A percentile compares a stretch with the other conserved stretches of the same genome.
phyloP scores from a whole-genome alignment of 2,329 filamentous ascomycete genomes.

The Aspergillus udagawae region DNA sequence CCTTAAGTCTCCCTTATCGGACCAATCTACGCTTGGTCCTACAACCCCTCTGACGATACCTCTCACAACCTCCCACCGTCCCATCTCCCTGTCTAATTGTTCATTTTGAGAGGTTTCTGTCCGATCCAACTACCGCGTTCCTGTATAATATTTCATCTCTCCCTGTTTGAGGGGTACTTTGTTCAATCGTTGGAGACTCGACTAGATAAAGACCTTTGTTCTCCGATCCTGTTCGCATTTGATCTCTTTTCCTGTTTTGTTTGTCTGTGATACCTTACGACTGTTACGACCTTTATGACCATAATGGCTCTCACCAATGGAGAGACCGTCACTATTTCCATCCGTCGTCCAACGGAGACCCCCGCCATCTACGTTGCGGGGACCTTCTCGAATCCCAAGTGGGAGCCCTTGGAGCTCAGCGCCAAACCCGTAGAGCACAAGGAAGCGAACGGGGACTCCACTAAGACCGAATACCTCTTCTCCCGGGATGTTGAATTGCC shows the following conservation, averaged over 20 bases:
- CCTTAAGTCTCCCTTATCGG: slow-evolving; percentile 2
- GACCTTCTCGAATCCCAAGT: slow-evolving; percentile 26
- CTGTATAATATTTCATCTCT: slow-evolving; percentile 14
- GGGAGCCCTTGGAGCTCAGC: slow-evolving; percentile 24
- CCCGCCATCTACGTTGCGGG: slow-evolving; percentile 24
- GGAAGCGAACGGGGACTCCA: slow-evolving; percentile 13
- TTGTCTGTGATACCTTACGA: slow-evolving; percentile 11
- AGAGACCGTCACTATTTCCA: slow-evolving; percentile 25
- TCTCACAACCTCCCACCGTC: slow-evolving; percentile 5
- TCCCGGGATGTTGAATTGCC: slow-evolving; percentile 15
- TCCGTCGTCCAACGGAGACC: slow-evolving; percentile 22
- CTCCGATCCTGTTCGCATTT: slow-evolving; percentile 12
- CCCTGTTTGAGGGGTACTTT: neutral
- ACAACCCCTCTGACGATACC: slow-evolving; percentile 7
- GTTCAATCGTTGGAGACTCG: neutral
- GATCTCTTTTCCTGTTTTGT: slow-evolving; percentile 10
- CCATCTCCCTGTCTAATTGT: slow-evolving; percentile 14
- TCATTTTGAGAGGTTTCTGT: slow-evolving; percentile 11
- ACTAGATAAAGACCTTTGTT: slow-evolving; percentile 9
- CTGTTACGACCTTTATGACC: slow-evolving; percentile 18
- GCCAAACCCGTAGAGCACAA: slow-evolving; percentile 16
- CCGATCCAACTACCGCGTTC: slow-evolving; percentile 1
- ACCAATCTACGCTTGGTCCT: slow-evolving; percentile 4
- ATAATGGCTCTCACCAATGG: slow-evolving; percentile 17
- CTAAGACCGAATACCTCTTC: slow-evolving; percentile 18